Evolutionary conservation across 2,329 filamentous ascomycete genomes (phyloP).

Genomic region (Fusarium kyushuense): DNA sequence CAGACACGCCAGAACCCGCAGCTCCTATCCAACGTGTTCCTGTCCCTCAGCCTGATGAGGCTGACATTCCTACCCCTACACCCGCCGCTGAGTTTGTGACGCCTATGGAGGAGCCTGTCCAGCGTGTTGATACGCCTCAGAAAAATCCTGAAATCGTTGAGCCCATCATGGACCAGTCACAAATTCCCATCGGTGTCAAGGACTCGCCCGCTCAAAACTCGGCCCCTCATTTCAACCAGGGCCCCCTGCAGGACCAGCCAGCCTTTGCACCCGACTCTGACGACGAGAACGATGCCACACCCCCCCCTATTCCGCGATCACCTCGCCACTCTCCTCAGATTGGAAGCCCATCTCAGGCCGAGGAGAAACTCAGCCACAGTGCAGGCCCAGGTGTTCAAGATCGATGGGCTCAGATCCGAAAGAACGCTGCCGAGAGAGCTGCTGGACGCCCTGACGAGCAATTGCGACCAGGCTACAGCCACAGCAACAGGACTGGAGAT

Average conservation of each 20-base stretch:
- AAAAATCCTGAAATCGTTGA: constrained; percentile 39
- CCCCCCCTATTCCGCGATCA: constrained; percentile 65
- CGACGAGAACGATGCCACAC: constrained; percentile 62
- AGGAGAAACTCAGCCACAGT: constrained; percentile 53
- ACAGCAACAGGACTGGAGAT: constrained; percentile 68
- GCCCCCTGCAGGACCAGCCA: constrained; percentile 86
- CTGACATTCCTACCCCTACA: constrained; percentile 34
- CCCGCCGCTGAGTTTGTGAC: constrained; percentile 39
- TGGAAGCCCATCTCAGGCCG: constrained; percentile 45
- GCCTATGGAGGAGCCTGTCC: constrained; percentile 42
- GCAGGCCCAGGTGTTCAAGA: constrained; percentile 66
- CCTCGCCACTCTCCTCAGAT: constrained; percentile 45
- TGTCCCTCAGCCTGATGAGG: constrained; percentile 13
- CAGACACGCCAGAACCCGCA: constrained; percentile 47
- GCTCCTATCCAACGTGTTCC: constrained; percentile 30
- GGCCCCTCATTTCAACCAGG: constrained; percentile 82
- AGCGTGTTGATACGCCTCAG: constrained; percentile 40
- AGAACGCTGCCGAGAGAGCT: constrained; percentile 89
- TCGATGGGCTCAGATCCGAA: constrained; percentile 95
- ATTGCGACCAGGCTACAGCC: constrained; percentile 66
- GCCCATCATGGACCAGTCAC: constrained; percentile 38
- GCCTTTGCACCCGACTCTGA: constrained; percentile 78
- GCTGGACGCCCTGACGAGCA: constrained; percentile 74
- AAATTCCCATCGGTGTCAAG: constrained; percentile 34
- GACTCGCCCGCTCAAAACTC: constrained; percentile 45